Base-by-base conservation (phyloP, 2,329 filamentous ascomycete genomes). In the Verticillium zaregamsianum region DNA sequence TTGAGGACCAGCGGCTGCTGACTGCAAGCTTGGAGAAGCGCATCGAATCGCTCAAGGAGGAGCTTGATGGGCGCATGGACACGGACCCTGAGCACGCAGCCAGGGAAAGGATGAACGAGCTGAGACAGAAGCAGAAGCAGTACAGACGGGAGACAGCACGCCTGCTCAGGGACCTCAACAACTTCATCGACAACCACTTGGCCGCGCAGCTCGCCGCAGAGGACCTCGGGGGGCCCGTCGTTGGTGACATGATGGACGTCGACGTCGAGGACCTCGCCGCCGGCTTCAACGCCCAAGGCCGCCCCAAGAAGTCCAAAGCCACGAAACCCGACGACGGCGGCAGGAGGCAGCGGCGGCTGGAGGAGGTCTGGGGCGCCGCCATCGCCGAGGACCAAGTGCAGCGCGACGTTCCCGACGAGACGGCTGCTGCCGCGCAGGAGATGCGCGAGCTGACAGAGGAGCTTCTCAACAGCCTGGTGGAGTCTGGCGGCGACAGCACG, bases 181-280 rank as follows among this genome's bases (percentile, higher is more conserved):
- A 77, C 17, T 96, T 96, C 69, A 88, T 94, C 62, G 85, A 91
- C 64, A 78, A 86, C 54, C 83, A 86, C 49, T 81, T 96, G 1
- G 90, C 90, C 1, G 76, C 84, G 3, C 90, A 94, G 86, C 80
- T 96, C 54, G 92, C 91, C 7, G 90, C 91, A 1, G 92, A 96
- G 76, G 90, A 93, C 69, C 81, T 93, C 1, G 92, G 92, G 8
- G 92, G 92, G 0, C 92, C 92, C 0, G 89, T 93, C 12, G 91
- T 93, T 1, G 91, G 92, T 3, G 89, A 92, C 66, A 80, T 89
- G 67, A 80, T 90, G 70, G 86, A 90, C 72, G 69, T 90, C 25
- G 76, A 87, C 79, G 68, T 83, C 9, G 83, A 89, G 55, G 84
- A 83, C 65, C 74, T 89, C 6, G 82, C 80, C 5, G 82, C 81